Percentiles rank a stretch among this genome's conserved stretches.
Conservation (phyloP, 768 basidiomycete species). For the Mycena leptocephala region DNA sequence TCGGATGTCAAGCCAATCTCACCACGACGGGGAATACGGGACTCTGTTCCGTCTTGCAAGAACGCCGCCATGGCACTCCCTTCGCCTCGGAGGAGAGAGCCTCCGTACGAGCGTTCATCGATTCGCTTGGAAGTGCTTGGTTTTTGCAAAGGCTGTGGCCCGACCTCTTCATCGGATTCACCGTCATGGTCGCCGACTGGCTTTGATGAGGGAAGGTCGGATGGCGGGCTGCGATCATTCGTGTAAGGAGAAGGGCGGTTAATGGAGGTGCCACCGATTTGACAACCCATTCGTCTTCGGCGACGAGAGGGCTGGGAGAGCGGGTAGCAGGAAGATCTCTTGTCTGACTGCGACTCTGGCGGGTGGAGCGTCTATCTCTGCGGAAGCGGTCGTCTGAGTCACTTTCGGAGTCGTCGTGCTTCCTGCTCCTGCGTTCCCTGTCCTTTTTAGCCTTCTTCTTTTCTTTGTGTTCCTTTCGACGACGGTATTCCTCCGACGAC, state of each 20-base stretch:
- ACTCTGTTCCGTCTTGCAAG: slow-evolving; percentile 86
- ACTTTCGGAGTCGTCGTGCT: slow-evolving; percentile 55
- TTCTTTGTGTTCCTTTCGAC: slow-evolving; percentile 73
- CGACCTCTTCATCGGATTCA: slow-evolving; percentile 77
- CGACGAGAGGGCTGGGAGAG: slow-evolving; percentile 48
- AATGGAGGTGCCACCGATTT: slow-evolving; percentile 53
- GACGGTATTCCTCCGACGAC: slow-evolving; percentile 72
- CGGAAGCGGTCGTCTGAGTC: slow-evolving; percentile 54
- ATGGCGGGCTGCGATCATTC: slow-evolving; percentile 23
- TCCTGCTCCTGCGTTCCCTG: slow-evolving; percentile 58
- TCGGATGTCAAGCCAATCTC: slow-evolving; percentile 95
- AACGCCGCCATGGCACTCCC: slow-evolving; percentile 99
- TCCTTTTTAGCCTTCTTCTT: slow-evolving; percentile 70
- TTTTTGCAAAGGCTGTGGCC: slow-evolving; percentile 79
- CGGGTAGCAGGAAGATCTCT: slow-evolving; percentile 49
- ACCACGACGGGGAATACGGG: slow-evolving; percentile 97
- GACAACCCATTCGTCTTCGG: slow-evolving; percentile 78
- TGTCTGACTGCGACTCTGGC: slow-evolving; percentile 48
- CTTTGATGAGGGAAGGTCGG: slow-evolving; percentile 39
- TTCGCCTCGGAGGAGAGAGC: slow-evolving; percentile 94
- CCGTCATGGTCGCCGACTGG: slow-evolving; percentile 61
- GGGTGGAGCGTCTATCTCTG: slow-evolving; percentile 42
- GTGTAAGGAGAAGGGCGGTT: slow-evolving; percentile 40
- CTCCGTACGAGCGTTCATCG: slow-evolving; percentile 91
- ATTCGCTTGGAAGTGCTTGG: slow-evolving; percentile 64